Percentiles rank a stretch among this genome's conserved stretches.
These are phyloP conservation scores for Psidium guajava DNA, from an alignment of 345 rosid species.

Conservation along the genomic window DNA sequence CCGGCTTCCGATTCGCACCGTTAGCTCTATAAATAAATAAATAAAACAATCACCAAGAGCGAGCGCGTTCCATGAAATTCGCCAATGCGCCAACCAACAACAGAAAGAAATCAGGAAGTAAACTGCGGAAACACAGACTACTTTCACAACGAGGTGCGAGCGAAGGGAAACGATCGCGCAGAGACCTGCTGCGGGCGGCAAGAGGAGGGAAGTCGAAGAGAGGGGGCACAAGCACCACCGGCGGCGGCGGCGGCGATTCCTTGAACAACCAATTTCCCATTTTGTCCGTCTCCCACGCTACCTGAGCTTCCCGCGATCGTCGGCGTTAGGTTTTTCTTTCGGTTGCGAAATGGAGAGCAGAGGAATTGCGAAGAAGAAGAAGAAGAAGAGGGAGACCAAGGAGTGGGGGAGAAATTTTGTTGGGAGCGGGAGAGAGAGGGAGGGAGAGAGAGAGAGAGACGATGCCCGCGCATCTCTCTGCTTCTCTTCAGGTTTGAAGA, in stretches of 20 bases:
- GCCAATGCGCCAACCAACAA: background rate
- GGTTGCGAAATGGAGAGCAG: background rate
- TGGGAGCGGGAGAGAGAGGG: too few relatives aligned
- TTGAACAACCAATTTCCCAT: slow-evolving; percentile 58
- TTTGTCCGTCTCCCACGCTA: background rate
- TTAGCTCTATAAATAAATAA: background rate
- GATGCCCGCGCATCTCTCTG: slow-evolving; percentile 2
- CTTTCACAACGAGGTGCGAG: background rate
- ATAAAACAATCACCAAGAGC: too few relatives aligned
- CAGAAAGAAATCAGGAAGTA: background rate
- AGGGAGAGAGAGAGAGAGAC: background rate
- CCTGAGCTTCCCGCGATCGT: background rate
- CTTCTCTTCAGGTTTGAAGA: background rate
- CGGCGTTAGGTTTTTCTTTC: background rate
- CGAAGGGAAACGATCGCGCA: background rate
- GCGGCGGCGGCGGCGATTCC: slow-evolving; percentile 80
- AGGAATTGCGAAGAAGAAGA: background rate
- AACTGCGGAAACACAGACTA: background rate
- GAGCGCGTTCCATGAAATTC: background rate
- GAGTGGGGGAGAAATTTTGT: background rate
- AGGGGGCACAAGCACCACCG: slow-evolving; percentile 83
- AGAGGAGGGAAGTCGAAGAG: slow-evolving; percentile 92
- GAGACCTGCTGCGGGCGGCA: slow-evolving; percentile 72
- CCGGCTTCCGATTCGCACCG: background rate
- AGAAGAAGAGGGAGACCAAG: background rate